Evolutionary conservation across 768 basidiomycete species (phyloP).

Genomic region (Agaricus blazei): DNA sequence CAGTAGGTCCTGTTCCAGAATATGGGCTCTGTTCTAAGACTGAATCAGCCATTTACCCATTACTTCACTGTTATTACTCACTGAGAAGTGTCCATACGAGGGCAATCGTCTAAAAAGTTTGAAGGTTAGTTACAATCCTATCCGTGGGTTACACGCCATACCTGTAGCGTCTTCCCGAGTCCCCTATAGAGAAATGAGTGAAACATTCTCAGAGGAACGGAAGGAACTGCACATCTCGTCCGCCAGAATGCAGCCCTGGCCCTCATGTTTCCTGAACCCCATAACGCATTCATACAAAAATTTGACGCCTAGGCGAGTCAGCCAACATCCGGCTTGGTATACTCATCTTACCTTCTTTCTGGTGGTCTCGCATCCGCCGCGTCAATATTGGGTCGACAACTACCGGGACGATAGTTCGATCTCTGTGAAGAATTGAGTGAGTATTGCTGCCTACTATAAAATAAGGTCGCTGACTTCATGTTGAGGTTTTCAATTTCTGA

Average conservation of each 20-base stretch:
- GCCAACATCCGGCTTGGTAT: neutral
- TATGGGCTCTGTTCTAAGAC: constrained; percentile 80
- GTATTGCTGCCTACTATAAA: neutral
- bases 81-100: constrained; percentile 91
- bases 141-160: constrained; percentile 13
- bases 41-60: neutral
- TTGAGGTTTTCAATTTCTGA: constrained; percentile 65
- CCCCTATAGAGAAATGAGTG: constrained; percentile 47
- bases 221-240: constrained; percentile 80
- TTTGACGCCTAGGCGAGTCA: constrained; percentile 48
- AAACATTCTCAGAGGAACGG: neutral
- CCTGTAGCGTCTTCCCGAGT: constrained; percentile 93
- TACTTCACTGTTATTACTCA: constrained; percentile 29
- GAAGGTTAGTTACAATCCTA: neutral
- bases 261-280: constrained; percentile 88
- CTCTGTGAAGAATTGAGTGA: constrained; percentile 31
- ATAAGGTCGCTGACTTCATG: constrained; percentile 46
- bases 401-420: constrained; percentile 65
- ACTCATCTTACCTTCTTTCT: constrained; percentile 63
- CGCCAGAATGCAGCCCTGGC: constrained; percentile 91
- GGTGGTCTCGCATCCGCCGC: constrained; percentile 78
- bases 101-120: constrained; percentile 65
- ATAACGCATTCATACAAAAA: constrained; percentile 97
- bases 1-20: constrained; percentile 42
- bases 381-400: constrained; percentile 88